Base-by-base conservation (phyloP, 352 stramenopile species). In the Pythium grandisporangium region DNA sequence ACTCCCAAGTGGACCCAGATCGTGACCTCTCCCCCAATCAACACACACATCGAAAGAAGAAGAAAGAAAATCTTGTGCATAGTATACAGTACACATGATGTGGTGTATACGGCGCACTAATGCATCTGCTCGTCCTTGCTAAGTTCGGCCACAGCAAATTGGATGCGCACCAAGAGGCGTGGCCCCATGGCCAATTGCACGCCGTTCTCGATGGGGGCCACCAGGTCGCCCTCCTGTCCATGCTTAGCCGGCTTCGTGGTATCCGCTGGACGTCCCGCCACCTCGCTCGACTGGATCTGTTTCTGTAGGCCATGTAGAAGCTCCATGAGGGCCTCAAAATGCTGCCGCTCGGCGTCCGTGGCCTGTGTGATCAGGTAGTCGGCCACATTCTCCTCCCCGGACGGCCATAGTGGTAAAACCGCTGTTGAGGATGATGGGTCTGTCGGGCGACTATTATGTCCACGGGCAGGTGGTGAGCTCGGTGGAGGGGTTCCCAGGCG, bases 271-370 rank as follows among this genome's bases (percentile, higher is more conserved):
- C 8, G 14, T 30, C 16, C 16, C 29, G 7, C 8, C 13, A 12
- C 7, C 8, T 7, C 19, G 8, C 16, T 42, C 11, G 37, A 16
- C 21, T 52, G 35, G 19, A 68, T 29, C 6, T 40, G 27, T 22
- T 57, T 42, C 35, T 75, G 58, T 24, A 76, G 78, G 3, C 53
- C 29, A 51, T 79, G 50, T 20, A 82, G 48, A 33, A 58, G 22
- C 38, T 79, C 63, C 69, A 82, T 82, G 29, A 82, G 49, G 6
- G 48, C 37, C 55, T 82, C 69, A 51, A 82, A 82, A 45, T 72
- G 65, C 23, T 45, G 36, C n/a, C 61, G 69, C 39, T 82, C 66
- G 5, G 51, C 55, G 4, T 16, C 13, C 0, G 50, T 67, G 27
- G 69, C 63, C 33, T 67, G 53, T 27, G 51, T 58, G 53, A 82